Base-by-base conservation (phyloP, 2,329 filamentous ascomycete genomes). In the Diaporthe australafricana region DNA sequence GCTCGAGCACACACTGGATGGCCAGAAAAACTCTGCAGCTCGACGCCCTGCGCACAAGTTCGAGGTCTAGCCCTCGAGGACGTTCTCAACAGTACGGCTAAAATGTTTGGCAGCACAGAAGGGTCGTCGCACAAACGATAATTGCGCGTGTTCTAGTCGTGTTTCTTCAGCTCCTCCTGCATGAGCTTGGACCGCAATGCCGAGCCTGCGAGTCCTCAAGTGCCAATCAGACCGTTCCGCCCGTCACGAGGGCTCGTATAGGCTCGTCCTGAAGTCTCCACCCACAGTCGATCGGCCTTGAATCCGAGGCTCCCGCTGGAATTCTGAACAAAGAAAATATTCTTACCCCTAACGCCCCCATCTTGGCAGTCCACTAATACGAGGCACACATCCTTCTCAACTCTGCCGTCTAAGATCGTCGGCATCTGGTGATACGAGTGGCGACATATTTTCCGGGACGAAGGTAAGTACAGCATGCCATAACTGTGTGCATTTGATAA, bases 1-100 rank as follows among this genome's bases (percentile, higher is more conserved):
- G 12, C 60, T n/a, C 45, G 60, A 63, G 60, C 60, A 63, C 60
- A 63, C 60, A 63, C 42, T 25, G 25, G 25, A 27, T 6, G n/a
- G 12, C 8, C 3, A 25, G 12, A 14, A 48, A 38, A 48, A 12
- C n/a, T 35, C 27, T 38, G 30, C 30, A 45, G 20, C 35, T 11
- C 47, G 42, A 35, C 6, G 22, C 14, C 7, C 1, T 20, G 12
- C 32, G 9, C 9, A 20, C 45, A 25, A 50, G 12, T 42, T 8
- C 9, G 22, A 30, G 38, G 8, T n/a, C 38, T 14, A 42, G 8
- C 3, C 56, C 22, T 62, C 38, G 40, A 60, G 8, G 45, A 48
- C 20, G 42, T 63, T 38, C 35, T 14, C 57, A 17, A 1, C 1
- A n/a, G n/a, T 4, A 12, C 25, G 42, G 3, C 14, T 27, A 12